A percentile compares a stretch with the other conserved stretches of the same genome.
These are phyloP conservation scores for Boletus coccyginus DNA, from an alignment of 768 basidiomycete species.

Conservation along the genomic window DNA sequence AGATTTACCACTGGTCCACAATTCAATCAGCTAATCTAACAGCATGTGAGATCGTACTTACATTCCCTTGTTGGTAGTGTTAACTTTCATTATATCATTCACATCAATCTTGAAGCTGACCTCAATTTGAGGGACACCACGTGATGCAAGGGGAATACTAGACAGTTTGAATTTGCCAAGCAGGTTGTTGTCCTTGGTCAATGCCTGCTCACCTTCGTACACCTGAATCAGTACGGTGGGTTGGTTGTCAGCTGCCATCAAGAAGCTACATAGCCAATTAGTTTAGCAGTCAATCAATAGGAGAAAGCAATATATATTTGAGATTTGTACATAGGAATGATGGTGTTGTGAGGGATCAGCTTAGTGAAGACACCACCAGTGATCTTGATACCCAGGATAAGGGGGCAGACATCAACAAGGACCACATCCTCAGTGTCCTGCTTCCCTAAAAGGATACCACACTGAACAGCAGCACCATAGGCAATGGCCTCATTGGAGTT, in stretches of 20 bases:
- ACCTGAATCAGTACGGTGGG: slow-evolving; percentile 97
- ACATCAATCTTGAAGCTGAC: slow-evolving; percentile 95
- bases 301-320: slow-evolving; percentile 60
- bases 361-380: slow-evolving; percentile 98
- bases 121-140: slow-evolving; percentile 96
- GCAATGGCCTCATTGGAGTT: slow-evolving; percentile 99
- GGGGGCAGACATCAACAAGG: slow-evolving; percentile 93
- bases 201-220: slow-evolving; percentile 93
- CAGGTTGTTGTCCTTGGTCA: slow-evolving; percentile 98
- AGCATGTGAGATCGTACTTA: slow-evolving; percentile 31
- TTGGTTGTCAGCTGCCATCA: slow-evolving; percentile 87
- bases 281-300: neutral
- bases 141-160: slow-evolving; percentile 90
- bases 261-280: slow-evolving; percentile 46
- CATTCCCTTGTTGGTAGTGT: slow-evolving; percentile 94
- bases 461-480: slow-evolving; percentile 98
- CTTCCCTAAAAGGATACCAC: slow-evolving; percentile 95
- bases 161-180: slow-evolving; percentile 96
- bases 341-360: slow-evolving; percentile 95
- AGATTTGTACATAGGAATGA: slow-evolving; percentile 95
- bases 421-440: slow-evolving; percentile 88
- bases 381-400: slow-evolving; percentile 98
- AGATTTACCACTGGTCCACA: slow-evolving; percentile 61
- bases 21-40: neutral
- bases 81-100: slow-evolving; percentile 94